Base-by-base conservation (phyloP, 768 basidiomycete species). In the Collybia sp. region DNA sequence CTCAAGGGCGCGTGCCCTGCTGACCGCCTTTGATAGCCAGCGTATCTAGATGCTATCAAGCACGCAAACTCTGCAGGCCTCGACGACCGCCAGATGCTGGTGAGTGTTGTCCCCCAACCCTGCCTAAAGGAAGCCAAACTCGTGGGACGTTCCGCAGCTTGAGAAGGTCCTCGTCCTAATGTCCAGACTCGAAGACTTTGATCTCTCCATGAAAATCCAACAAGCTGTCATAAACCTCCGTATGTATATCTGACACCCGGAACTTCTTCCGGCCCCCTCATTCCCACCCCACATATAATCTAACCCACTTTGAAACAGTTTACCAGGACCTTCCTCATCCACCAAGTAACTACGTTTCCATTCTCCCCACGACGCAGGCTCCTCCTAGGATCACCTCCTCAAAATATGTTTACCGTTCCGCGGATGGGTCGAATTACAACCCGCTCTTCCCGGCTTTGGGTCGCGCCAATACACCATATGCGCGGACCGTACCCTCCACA, bases 301-400 rank as follows among this genome's bases (percentile, higher is more conserved):
- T 34, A 49, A 32, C 35, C 33, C 47, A 36, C 49, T 47, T 50
- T 40, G 33, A 42, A 44, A 35, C 60, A 85, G 84, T 89, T 35
- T 89, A 83, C 70, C 80, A 84, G 49, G 89, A 89, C 61, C 76
- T 92, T 31, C 86, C 87, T 2, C 88, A 88, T 51, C 88, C 88
- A 4, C 82, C 85, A 9, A 64, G 61, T 41, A 69, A 68, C 10
- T 86, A 80, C 57, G 63, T 25, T n/a, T 85, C 33, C 44, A 46
- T n/a, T 2, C 40, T 3, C 45, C 37, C 17, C 34, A 52, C 20
- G 16, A 6, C 38, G 37, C 25, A 25, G 25, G 25, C 34, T 3
- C 30, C 20, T 2, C 11, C 37, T 32, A 35, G 30, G 6, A 35
- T 31, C 8, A n/a, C 48, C 30, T 33, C 46, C n/a, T 19, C 43